These are phyloP conservation scores for Torulaspora indica DNA, from an alignment of 805 yeast species.

Conservation along the genomic window DNA sequence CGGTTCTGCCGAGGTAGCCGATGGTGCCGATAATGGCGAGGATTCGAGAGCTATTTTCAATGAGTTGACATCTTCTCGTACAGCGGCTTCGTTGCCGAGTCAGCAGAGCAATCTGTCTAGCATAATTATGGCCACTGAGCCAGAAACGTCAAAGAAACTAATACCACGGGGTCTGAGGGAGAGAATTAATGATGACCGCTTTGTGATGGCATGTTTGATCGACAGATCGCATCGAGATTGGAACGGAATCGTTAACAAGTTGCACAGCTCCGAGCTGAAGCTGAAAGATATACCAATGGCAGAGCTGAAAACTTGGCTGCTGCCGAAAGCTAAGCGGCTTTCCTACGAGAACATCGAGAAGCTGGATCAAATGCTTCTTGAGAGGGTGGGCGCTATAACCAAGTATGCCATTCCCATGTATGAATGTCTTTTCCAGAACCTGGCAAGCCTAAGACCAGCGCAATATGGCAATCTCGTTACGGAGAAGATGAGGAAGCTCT, in stretches of 20 bases:
- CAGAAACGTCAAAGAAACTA: constrained; percentile 15
- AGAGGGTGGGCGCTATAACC: constrained; percentile 13
- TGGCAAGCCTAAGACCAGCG: constrained; percentile 15
- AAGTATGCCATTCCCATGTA: constrained; percentile 22
- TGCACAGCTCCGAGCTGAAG: constrained; percentile 15
- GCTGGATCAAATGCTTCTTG: constrained; percentile 28
- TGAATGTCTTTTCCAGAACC: constrained; percentile 24
- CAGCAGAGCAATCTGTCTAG: constrained; percentile 14
- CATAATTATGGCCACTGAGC: constrained; percentile 17
- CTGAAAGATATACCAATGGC: constrained; percentile 16
- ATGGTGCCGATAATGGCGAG: background rate
- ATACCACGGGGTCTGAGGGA: constrained; percentile 20
- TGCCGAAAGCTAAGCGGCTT: constrained; percentile 14
- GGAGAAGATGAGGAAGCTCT: constrained; percentile 20
- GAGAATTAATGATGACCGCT: constrained; percentile 24
- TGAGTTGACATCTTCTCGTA: constrained; percentile 5
- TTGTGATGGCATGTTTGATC: constrained; percentile 22
- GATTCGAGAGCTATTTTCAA: background rate
- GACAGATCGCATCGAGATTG: constrained; percentile 27
- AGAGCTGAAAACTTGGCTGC: constrained; percentile 11
- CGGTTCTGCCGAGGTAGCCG: constrained; percentile 3
- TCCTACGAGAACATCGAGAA: constrained; percentile 25
- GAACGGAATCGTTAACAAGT: constrained; percentile 25
- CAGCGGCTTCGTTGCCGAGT: background rate
- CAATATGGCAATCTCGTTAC: constrained; percentile 12